Evolutionary conservation across 2,329 filamentous ascomycete species (phyloP), one percentile per base, ranked within the genome.

Genomic region (Zelopaecilomyces penicillatus): DNA sequence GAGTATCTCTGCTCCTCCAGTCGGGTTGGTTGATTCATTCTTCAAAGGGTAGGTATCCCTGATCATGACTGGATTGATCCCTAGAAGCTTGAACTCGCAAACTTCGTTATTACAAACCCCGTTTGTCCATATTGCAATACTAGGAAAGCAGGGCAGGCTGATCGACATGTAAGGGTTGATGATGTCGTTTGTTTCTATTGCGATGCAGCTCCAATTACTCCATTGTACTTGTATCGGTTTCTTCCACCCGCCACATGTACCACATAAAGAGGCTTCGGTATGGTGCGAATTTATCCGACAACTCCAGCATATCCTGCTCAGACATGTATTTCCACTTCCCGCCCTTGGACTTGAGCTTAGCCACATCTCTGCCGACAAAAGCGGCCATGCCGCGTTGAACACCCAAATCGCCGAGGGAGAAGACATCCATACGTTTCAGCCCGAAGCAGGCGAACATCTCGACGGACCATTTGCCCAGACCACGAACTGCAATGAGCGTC

Each of bases 271-370:
- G 62, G 56, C 84, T 93, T 59, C 90, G 83, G 65, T 95, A 97
- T 4, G 91, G 93, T 46, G 76, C 75, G 63, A 95, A 98, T 59
- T 74, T 80, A 46, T 83, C 85, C 9, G 87, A 82, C 52, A 87
- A 74, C 52, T 89, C 85, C 49, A 84, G 62, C 93, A 98, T 97
- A 49, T 97, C 93, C 60, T 81, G 78, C 67, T 97, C 93, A 32
- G 76, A 78, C 89, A 97, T 95, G 64, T 97, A 98, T 71, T 97
- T 97, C 84, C 89, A 97, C 69, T 97, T 97, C 37, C 87, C 86
- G 30, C 83, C 83, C 28, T 81, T 82, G 32, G 69, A 71, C 67
- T 94, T 96, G 47, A 96, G 68, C 66, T 91, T 95, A 38, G 72
- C 78, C 26, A 97, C 81, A 61, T 97, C 87, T 47, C 78, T 79